phyloP scores from a whole-genome alignment of 768 basidiomycete species.

The Tylopilus plumbeoviolaceoides region DNA sequence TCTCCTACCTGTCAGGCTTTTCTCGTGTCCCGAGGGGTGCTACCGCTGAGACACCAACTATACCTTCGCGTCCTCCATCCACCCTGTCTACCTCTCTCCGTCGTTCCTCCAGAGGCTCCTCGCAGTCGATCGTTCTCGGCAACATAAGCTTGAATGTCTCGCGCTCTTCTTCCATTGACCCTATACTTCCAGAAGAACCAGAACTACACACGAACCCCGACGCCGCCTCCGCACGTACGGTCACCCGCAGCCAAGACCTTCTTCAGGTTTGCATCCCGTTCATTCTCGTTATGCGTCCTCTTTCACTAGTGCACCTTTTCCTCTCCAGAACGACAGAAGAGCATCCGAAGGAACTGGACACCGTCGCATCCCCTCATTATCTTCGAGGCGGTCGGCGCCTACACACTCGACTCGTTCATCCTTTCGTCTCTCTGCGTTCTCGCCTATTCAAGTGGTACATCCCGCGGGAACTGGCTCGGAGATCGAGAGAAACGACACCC shows the following conservation, averaged over 20 bases:
- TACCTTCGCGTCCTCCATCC: constrained; percentile 12
- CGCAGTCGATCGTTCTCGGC: constrained; percentile 25
- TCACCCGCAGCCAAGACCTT: constrained; percentile 28
- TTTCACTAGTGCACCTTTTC: neutral
- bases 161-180: constrained; percentile 18
- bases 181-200: constrained; percentile 7
- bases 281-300: neutral
- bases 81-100: constrained; percentile 20
- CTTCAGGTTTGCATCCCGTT: constrained; percentile 21
- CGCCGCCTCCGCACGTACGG: constrained; percentile 3
- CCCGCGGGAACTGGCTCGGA: neutral
- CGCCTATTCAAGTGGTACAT: constrained; percentile 7
- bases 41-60: constrained; percentile 15
- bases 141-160: constrained; percentile 25
- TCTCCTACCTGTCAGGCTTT: constrained; percentile 10
- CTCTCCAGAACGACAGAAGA: constrained; percentile 19
- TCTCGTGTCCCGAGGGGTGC: constrained; percentile 7
- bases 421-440: constrained; percentile 23
- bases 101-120: constrained; percentile 19
- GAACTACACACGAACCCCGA: constrained; percentile 12
- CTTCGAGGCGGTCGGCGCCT: constrained; percentile 16
- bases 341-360: constrained; percentile 16
- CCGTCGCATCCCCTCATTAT: constrained; percentile 20
- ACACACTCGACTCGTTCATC: constrained; percentile 11
- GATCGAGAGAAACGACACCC: neutral